Base-by-base conservation (phyloP, 2,329 filamentous ascomycete species). In the Scedosporium boydii region DNA sequence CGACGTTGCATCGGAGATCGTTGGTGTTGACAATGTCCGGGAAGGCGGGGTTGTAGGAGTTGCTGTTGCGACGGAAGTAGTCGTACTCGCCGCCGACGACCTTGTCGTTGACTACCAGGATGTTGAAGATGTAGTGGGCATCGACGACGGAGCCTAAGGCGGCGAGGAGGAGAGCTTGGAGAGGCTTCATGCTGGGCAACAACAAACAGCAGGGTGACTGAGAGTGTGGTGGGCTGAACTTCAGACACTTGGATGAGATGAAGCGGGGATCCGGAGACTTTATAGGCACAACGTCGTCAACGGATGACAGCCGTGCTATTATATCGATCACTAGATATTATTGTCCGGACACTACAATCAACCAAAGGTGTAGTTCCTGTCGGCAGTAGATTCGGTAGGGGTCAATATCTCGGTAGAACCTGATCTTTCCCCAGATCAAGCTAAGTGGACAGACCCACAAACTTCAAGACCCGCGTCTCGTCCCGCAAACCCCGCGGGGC, bases 31-130 rank as follows among this genome's bases (percentile, higher is more conserved):
- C 69, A 61, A 74, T 69, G 65, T 74, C 71, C 61, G 65, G 66
- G 68, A 74, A 73, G 57, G 73, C 70, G 10, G 73, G 73, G 70
- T 71, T 74, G 68, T 75, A 75, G 23, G 68, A 69, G 69, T 76
- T 76, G 65, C 72, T 75, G 67, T 77, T 76, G 63, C 66, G 70
- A 65, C 80, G 78, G 67, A 82, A 77, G 72, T 81, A 82, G 55
- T 74, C 72, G 69, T 75, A 78, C 62, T 77, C 74, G 59, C 73
- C 76, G 56, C 75, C 77, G 61, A 73, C 69, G 60, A 70, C 72
- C 63, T 70, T 68, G 67, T 75, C 78, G 68, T 80, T 79, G 69
- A 78, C 74, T 59, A 75, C 72, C 57, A 76, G 69, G 61, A 72
- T 72, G 65, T 71, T 73, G 65, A 77, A 72, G 65, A 73, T 73